Evolutionary conservation across 2,329 filamentous ascomycete species (phyloP), one percentile per base, ranked within the genome.

Genomic region (Trichoderma sp.): DNA sequence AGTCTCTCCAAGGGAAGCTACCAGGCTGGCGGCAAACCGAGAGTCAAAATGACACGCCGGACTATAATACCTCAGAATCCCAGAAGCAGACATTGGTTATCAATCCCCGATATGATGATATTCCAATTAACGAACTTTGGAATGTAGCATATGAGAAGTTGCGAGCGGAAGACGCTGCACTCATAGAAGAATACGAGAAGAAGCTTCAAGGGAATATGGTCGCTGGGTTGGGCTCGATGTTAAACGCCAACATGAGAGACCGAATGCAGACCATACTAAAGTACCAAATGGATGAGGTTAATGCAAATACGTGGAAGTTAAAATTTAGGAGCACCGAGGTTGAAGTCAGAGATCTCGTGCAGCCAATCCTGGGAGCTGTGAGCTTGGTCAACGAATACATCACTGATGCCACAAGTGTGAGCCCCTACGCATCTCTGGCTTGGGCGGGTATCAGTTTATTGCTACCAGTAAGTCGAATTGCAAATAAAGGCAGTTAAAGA

Each of bases 131-230:
- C 8, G 40, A n/a, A 27, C 53, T 66, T 5, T 66, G 63, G 63
- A 66, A 58, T 8, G 19, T 43, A 4, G 63, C 63, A 27, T 66
- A 66, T 27, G 63, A 66, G 37, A 66, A 58, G 24, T 2, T 66
- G 33, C 35, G 35, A 7, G 31, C 31, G 3, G 52, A 66, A 49
- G 49, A 66, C 13, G 31, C n/a, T 11, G 10, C 24, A 6, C 13
- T 57, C 14, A 47, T 58, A 21, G 14, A 47, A 1, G 47, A 49
- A 24, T 62, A 62, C 35, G 59, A 62, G 6, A 13, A 4, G 5
- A 33, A 35, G 14, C 59, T 62, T 3, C 3, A 35, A 52, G 7
- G 31, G 3, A 49, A 29, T 27, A 0, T 56, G 27, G 13, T 7
- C 2, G 19, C 0, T 16, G n/a, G 1, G 7, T 7, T 37, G 19